These are phyloP conservation scores for Zygotorulaspora danielsina DNA, from an alignment of 805 yeast genomes.

Conservation along the genomic window DNA sequence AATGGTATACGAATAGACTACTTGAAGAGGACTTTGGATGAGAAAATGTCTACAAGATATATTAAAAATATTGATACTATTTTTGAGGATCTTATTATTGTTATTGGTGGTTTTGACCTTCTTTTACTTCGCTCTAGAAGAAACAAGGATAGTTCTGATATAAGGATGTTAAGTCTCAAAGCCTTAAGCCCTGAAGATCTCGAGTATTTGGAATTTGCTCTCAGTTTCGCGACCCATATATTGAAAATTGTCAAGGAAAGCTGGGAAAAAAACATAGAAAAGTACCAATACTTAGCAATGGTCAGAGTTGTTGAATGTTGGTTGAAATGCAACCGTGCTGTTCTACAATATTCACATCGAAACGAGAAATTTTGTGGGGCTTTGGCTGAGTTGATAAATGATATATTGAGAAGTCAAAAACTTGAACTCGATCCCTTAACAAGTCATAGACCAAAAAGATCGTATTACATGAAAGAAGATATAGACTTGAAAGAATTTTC, in stretches of 20 bases:
- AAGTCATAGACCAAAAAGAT: conserved; percentile 42
- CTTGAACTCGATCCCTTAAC: conserved; percentile 2
- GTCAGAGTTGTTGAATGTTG: conserved; percentile 53
- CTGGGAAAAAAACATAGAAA: conserved; percentile 24
- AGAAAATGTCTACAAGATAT: conserved; percentile 27
- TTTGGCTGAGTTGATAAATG: conserved; percentile 33
- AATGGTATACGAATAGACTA: conserved; percentile 18
- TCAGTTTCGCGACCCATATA: conserved; percentile 40
- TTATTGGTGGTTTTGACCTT: conserved; percentile 31
- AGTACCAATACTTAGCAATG: conserved; percentile 33
- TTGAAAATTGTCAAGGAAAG: conserved; percentile 31
- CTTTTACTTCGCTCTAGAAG: conserved; percentile 9
- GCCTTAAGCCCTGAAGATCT: conserved; percentile 11
- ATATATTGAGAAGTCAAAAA: conserved; percentile 19
- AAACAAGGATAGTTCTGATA: conserved; percentile 3
- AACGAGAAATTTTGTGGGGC: conserved; percentile 32
- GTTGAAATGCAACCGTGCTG: conserved; percentile 49
- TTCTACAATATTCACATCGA: conserved; percentile 36
- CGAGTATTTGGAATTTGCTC: conserved; percentile 38
- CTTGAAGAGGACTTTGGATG: conserved; percentile 19
- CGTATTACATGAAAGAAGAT: conserved; percentile 60
- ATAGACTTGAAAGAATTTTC: conserved; percentile 56
- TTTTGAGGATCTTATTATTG: conserved; percentile 22
- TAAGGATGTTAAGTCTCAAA: conserved; percentile 9
- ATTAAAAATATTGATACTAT: conserved; percentile 27